Conservation (phyloP, 2,329 filamentous ascomycete genomes). For the Fusarium veterinarium region DNA sequence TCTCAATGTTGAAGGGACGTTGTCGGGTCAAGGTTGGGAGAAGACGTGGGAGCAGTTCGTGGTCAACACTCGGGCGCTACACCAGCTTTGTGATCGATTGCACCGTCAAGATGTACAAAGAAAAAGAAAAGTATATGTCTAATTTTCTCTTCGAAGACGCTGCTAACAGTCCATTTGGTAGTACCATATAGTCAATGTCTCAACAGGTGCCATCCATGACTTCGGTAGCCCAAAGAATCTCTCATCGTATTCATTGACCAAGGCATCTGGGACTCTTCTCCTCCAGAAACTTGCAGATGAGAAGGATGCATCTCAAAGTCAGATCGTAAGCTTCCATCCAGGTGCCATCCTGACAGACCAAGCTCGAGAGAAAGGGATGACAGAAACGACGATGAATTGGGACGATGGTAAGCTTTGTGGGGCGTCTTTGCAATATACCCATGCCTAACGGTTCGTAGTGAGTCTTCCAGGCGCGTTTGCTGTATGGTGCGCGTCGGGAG, state of each 20-base stretch:
- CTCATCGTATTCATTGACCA: background rate
- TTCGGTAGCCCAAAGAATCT: background rate
- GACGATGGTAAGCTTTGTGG: background rate
- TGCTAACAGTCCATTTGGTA: no score
- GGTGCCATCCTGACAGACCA: background rate
- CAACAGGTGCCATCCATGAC: background rate
- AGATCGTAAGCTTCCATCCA: background rate
- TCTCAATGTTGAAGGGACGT: background rate
- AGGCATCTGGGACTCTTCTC: background rate
- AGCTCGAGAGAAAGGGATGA: background rate
- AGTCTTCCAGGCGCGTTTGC: background rate
- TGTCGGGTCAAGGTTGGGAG: background rate
- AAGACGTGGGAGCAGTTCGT: background rate
- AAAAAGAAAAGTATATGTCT: background rate
- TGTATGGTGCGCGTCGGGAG: background rate
- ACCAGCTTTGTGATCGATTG: background rate
- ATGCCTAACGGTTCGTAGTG: background rate
- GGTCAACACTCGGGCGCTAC: background rate
- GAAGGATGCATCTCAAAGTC: background rate
- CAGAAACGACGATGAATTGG: background rate
- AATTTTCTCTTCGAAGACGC: no score
- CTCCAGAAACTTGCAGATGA: background rate
- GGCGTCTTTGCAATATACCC: rapidly evolving
- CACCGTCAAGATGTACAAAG: background rate
- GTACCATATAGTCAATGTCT: background rate